phyloP scores from a whole-genome alignment of 1,139 yeast species.

The Pichia sp. region DNA sequence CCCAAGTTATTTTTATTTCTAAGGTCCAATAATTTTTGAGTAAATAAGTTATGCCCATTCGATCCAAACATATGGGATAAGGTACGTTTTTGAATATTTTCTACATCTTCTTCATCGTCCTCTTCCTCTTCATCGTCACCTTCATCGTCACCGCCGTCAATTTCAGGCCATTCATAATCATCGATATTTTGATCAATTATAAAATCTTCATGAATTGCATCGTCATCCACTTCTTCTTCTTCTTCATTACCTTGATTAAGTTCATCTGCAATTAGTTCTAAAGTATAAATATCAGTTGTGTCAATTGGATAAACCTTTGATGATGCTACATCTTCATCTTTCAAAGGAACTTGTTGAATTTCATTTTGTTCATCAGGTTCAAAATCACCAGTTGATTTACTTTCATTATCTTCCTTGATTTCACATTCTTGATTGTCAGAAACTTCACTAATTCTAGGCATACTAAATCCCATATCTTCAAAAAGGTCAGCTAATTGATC shows the following conservation, averaged over 20 bases:
- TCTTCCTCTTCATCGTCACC: constrained; percentile 25
- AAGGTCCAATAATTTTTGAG: constrained; percentile 23
- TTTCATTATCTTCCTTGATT: constrained; percentile 2
- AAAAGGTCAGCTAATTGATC: constrained; percentile 41
- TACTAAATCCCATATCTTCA: constrained; percentile 42
- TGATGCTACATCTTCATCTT: not conserved
- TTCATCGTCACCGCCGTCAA: constrained; percentile 29
- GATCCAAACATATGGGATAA: constrained; percentile 22
- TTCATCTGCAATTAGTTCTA: constrained; percentile 51
- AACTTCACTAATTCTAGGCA: not conserved
- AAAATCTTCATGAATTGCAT: constrained; percentile 25
- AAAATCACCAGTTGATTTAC: too few relatives aligned
- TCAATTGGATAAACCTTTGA: constrained; percentile 17
- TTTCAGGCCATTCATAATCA: constrained; percentile 12
- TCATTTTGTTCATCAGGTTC: too few relatives aligned
- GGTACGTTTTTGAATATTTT: constrained; percentile 14
- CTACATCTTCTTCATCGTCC: constrained; percentile 32
- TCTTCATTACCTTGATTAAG: constrained; percentile 38
- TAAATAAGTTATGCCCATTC: constrained; percentile 25
- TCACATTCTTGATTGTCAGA: not conserved
- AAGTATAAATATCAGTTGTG: constrained; percentile 46
- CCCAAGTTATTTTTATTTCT: constrained; percentile 5
- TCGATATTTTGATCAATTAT: constrained; percentile 29
- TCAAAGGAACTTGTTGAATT: not conserved
- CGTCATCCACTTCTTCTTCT: constrained; percentile 30